Base-by-base conservation (phyloP, 129 eudicot genomes). In the Smallanthus sonchifolius region DNA sequence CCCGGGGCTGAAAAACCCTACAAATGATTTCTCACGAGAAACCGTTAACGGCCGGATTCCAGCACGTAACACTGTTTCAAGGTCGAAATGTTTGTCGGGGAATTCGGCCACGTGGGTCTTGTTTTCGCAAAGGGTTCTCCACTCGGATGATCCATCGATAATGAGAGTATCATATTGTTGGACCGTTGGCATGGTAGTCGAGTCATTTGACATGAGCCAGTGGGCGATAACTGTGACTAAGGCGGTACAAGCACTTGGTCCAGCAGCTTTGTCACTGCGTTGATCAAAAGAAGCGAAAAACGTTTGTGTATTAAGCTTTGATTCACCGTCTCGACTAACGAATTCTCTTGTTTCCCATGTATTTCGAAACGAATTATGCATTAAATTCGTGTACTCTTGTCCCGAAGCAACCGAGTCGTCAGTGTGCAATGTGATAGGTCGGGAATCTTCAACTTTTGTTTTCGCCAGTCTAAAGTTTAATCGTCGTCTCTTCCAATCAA, bases 251-350 rank as follows among this genome's bases (percentile, higher is more conserved):
- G 97, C 97, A 28, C 95, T 84, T 42, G 80, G 88, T 45, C 97
- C 97, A 0, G 94, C 94, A 0, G 97, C 97, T 69, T 87, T 85
- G 17, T 85, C 79, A 43, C 95, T 85, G 14, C 97, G 34, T 45
- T 91, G 97, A 47, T 91, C 97, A 67, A 83, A 87, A 0, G 97
- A 85, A 10, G 97, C 95, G 61, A 91, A 84, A 81, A 91, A 91
- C 4, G 87, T 39, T 5, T 66, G 43, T 30, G 91, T 69, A 56
- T 77, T 77, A 69, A 87, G 91, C 79, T 84, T 84, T 8, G 84
- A 67, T 68, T 70, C 80, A 13, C 89, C 84, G 40, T 91, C 97
- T 77, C 97, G 84, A 48, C 97, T 87, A 3, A 52, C 49, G 6
- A 88, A 38, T 49, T 91, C 91, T 76, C 72, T 91, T 32, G 73